phyloP scores from a whole-genome alignment of 2,329 filamentous ascomycete species.

The Lithohypha guttulata region DNA sequence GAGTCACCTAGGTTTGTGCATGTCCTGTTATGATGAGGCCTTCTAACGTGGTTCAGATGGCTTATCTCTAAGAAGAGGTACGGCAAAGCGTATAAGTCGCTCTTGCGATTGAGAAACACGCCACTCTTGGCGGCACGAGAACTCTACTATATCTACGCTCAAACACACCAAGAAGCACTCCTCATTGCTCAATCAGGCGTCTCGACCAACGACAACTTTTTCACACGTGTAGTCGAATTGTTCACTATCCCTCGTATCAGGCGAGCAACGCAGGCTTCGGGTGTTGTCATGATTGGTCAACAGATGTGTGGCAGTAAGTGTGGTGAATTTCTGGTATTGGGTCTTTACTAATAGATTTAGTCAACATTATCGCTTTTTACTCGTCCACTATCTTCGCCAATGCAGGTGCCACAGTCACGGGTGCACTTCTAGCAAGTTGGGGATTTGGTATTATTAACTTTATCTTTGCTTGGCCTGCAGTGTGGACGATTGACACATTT shows the following conservation, averaged over 20 bases:
- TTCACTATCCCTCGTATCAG: conserved; percentile 40
- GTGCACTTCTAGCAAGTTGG: conserved; percentile 52
- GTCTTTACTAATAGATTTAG: too few relatives aligned
- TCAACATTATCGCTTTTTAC: conserved; percentile 48
- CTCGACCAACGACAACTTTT: conserved; percentile 42
- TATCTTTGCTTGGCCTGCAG: conserved; percentile 52
- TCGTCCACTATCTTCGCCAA: conserved; percentile 48
- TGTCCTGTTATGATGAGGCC: neutral
- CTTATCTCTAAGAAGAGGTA: conserved; percentile 36
- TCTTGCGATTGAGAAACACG: conserved; percentile 34
- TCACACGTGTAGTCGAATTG: conserved; percentile 47
- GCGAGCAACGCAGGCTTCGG: conserved; percentile 62
- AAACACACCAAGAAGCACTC: conserved; percentile 26
- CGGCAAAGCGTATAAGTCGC: conserved; percentile 32
- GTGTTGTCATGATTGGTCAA: conserved; percentile 69
- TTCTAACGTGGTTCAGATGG: conserved; percentile 31
- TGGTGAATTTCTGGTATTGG: conserved; percentile 45
- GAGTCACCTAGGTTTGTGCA: conserved; percentile 14
- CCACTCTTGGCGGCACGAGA: conserved; percentile 36
- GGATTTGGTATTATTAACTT: conserved; percentile 58
- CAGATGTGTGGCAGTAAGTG: conserved; percentile 59
- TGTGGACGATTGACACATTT: conserved; percentile 53
- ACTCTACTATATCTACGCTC: conserved; percentile 36
- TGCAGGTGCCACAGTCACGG: conserved; percentile 44
- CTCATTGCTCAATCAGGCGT: conserved; percentile 21